These are phyloP conservation scores for Gentiana dahurica DNA, from an alignment of 257 asterid species.

Conservation along the genomic window DNA sequence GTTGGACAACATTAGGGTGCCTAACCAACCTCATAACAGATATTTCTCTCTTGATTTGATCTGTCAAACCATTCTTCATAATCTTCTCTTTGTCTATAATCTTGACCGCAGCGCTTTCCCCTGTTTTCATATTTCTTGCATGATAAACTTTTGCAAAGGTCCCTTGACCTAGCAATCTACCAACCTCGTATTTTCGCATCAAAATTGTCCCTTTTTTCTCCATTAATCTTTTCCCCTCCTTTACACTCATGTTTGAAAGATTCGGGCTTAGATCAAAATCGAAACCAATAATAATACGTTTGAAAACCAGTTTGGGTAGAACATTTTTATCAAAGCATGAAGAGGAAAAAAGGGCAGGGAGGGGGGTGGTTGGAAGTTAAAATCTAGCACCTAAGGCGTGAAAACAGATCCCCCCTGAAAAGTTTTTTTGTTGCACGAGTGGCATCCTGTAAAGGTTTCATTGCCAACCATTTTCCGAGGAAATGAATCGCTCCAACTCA, in stretches of 20 bases:
- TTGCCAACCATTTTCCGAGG: too few species aligned
- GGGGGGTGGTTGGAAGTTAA: too few species aligned
- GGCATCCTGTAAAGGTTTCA: too few species aligned
- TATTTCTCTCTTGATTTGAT: constrained; percentile 81
- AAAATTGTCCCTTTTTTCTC: constrained; percentile 54
- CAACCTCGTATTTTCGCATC: constrained; percentile 71
- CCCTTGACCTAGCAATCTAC: constrained; percentile 74
- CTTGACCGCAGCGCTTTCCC: constrained; percentile 63
- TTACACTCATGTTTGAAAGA: constrained; percentile 9
- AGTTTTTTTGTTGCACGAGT: too few species aligned
- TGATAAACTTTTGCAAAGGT: constrained; percentile 83
- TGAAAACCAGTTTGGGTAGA: too few species aligned
- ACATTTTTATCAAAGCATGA: too few species aligned
- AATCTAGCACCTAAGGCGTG: too few species aligned
- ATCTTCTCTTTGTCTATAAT: constrained; percentile 65
- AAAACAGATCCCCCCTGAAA: too few species aligned
- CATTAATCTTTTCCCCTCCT: constrained; percentile 17
- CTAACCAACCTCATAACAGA: constrained; percentile 62
- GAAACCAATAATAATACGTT: too few species aligned
- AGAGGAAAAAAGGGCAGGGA: too few species aligned
- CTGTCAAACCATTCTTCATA: constrained; percentile 48
- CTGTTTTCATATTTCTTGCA: constrained; percentile 47
- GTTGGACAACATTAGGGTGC: constrained; percentile 78
- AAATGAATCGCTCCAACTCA: too few species aligned
- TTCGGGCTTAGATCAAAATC: too few species aligned